Evolutionary conservation across 352 stramenopile genomes (phyloP).

Genomic region (Phytophthora cactorum): DNA sequence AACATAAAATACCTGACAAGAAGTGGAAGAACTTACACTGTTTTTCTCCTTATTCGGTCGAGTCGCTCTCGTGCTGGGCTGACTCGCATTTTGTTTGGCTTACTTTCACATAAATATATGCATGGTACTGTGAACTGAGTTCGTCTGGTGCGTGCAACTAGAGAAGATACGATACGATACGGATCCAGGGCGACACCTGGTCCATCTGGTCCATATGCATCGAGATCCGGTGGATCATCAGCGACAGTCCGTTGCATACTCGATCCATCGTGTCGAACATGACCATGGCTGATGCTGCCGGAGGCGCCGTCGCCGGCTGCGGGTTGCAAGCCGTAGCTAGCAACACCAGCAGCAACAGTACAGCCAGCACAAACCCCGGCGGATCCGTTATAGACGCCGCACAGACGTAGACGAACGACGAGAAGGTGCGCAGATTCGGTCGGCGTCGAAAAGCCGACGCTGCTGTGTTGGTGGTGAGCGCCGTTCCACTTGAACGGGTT

Average conservation of each 20-base stretch:
- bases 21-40: slow-evolving; percentile 6
- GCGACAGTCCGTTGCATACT: slow-evolving; percentile 62
- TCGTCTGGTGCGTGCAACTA: slow-evolving; percentile 22
- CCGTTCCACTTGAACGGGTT: slow-evolving; percentile 4
- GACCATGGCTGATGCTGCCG: slow-evolving; percentile 42
- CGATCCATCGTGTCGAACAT: slow-evolving; percentile 62
- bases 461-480: slow-evolving; percentile 34
- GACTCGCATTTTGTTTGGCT: slow-evolving; percentile 9
- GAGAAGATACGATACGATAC: slow-evolving; percentile 63
- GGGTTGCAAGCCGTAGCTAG: slow-evolving; percentile 66
- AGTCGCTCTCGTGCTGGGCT: not conserved
- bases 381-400: slow-evolving; percentile 72
- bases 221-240: slow-evolving; percentile 74
- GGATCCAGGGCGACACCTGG: slow-evolving; percentile 59
- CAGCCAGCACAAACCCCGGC: slow-evolving; percentile 75
- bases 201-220: slow-evolving; percentile 64
- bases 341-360: slow-evolving; percentile 69
- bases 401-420: slow-evolving; percentile 78
- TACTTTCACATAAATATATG: slow-evolving; percentile 50
- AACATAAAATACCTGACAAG: not conserved
- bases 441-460: slow-evolving; percentile 39
- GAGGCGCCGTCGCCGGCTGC: slow-evolving; percentile 48
- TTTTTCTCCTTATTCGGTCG: slow-evolving; percentile 23
- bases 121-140: slow-evolving; percentile 14
- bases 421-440: slow-evolving; percentile 61